phyloP scores from a whole-genome alignment of 1,284 basidiomycete species.

The Pulveroboletus sp. region DNA sequence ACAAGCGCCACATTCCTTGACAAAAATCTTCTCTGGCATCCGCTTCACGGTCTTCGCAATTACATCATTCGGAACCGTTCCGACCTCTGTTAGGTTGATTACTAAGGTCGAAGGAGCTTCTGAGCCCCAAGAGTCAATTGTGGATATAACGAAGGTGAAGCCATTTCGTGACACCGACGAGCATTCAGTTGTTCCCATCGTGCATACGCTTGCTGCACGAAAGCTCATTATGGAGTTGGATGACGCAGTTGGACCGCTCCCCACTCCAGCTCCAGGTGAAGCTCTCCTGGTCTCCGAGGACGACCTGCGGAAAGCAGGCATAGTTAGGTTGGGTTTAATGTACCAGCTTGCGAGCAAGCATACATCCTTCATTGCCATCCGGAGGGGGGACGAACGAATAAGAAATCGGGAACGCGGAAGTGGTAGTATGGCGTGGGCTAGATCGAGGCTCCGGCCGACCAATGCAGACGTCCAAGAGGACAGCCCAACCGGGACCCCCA shows the following conservation, averaged over 20 bases:
- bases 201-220: slow-evolving; percentile 58
- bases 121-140: slow-evolving; percentile 35
- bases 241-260: slow-evolving; percentile 35
- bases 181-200: slow-evolving; percentile 37
- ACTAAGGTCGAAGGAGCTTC: slow-evolving; percentile 40
- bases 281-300: slow-evolving; percentile 32
- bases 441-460: slow-evolving; percentile 16
- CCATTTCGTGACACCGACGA: slow-evolving; percentile 32
- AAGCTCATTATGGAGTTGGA: slow-evolving; percentile 50
- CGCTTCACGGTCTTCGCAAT: slow-evolving; percentile 50
- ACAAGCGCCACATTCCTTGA: slow-evolving; percentile 46
- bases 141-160: slow-evolving; percentile 44
- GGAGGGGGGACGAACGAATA: slow-evolving; percentile 27
- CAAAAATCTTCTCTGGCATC: slow-evolving; percentile 46
- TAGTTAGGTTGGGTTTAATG: slow-evolving; percentile 49
- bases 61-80: slow-evolving; percentile 39
- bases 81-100: slow-evolving; percentile 41
- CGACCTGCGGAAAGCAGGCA: slow-evolving; percentile 44
- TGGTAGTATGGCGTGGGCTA: slow-evolving; percentile 15
- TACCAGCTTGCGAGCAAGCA: slow-evolving; percentile 54
- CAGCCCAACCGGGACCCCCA: neutral
- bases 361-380: slow-evolving; percentile 60
- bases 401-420: slow-evolving; percentile 5
- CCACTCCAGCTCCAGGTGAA: slow-evolving; percentile 22
- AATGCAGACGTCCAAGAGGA: neutral